phyloP scores from a whole-genome alignment of 2,329 filamentous ascomycete genomes.

The Alternaria gansuensis region DNA sequence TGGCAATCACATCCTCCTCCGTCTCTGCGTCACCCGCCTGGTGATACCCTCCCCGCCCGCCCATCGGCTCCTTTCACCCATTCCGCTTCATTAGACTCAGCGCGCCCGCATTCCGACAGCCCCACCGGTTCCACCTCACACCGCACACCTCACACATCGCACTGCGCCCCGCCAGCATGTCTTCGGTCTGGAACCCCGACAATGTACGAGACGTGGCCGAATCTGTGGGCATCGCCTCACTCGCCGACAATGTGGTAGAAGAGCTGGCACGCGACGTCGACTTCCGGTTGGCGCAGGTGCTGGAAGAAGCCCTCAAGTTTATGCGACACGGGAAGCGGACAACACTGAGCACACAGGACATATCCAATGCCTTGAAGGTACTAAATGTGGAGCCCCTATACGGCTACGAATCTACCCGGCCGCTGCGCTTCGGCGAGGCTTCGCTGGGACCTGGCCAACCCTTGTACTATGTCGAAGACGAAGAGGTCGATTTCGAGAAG shows the following conservation, averaged over 20 bases:
- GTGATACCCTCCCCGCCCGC: constrained; percentile 39
- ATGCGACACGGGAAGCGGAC: constrained; percentile 93
- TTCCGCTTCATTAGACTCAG: constrained; percentile 25
- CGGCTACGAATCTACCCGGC: constrained; percentile 91
- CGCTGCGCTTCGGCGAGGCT: constrained; percentile 90
- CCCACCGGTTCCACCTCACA: constrained; percentile 24
- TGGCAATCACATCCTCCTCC: constrained; percentile 41
- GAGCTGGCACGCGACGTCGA: constrained; percentile 93
- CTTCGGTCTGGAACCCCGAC: constrained; percentile 89
- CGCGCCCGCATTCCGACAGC: constrained; percentile 20
- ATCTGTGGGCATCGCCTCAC: constrained; percentile 83
- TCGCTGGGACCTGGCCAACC: constrained; percentile 93
- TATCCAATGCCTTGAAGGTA: constrained; percentile 83
- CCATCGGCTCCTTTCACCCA: constrained; percentile 26
- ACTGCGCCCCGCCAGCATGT: constrained; percentile 38
- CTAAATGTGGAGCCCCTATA: constrained; percentile 95
- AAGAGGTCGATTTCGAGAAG: constrained; percentile 99
- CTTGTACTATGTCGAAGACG: constrained; percentile 96
- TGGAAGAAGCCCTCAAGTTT: constrained; percentile 92
- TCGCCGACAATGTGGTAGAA: constrained; percentile 86
- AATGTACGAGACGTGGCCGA: constrained; percentile 96
- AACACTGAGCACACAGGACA: constrained; percentile 85
- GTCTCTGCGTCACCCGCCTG: constrained; percentile 38
- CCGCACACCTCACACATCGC: constrained; percentile 19
- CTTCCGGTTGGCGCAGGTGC: constrained; percentile 90